Base-by-base conservation (phyloP, 2,329 filamentous ascomycete species). In the Claviceps sp. region DNA sequence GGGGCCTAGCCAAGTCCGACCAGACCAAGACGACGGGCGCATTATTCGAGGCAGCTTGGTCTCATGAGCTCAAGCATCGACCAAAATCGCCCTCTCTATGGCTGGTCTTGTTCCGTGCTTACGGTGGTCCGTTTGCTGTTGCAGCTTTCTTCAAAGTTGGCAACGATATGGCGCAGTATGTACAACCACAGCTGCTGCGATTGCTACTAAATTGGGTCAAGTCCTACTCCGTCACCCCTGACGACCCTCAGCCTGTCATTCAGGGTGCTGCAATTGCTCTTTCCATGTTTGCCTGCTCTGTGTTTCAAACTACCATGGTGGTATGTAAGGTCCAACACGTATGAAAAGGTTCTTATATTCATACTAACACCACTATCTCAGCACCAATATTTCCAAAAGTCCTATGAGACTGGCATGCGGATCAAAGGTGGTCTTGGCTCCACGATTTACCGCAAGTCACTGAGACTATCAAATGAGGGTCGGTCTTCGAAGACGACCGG, bases 321-420 rank as follows among this genome's bases (percentile, higher is more conserved):
- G 69, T 72, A 56, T 63, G 68, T 64, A 24, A 13, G n/a, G 24
- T 14, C 14, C n/a, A 26, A 40, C 4, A 26, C 2, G 5, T 11
- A 17, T 14, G 11, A 34, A 34, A 11, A 11, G 10, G 4, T 11
- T 34, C 11, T 34, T 11, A 4, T 34, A 11, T 11, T 34, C 30
- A 16, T 24, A 42, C 39, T 52, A 39, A 52, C 30, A 16, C 16
- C 4, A 24, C 30, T 17, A 4, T 24, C 14, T 6, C 39, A 71
- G 53, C 91, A 98, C 66, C 94, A 98, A 70, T 98, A 98, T 66
- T 98, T 98, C 72, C 93, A 97, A 68, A 78, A 89, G 47, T 80
- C 90, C 4, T 98, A 98, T 61, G 87, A 95, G 62, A 91, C 89
- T 4, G 93, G 93, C 53, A 98, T 98, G 93, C 84, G 88, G 50